Conservation (phyloP, 1,284 basidiomycete genomes). For the Moesziomyces sp. region DNA sequence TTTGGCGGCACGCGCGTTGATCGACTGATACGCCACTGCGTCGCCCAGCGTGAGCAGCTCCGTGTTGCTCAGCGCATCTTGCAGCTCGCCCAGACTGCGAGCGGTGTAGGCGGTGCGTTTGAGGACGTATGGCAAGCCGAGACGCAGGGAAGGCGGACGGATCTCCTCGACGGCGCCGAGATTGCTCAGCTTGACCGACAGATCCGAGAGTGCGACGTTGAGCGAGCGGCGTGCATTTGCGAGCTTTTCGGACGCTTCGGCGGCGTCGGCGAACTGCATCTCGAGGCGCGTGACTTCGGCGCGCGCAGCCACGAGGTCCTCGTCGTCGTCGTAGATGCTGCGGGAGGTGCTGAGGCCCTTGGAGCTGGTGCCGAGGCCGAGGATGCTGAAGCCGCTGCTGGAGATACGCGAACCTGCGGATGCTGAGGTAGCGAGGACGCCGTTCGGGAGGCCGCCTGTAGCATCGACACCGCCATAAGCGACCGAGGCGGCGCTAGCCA, state of each 20-base stretch:
- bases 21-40: constrained; percentile 58
- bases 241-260: constrained; percentile 47
- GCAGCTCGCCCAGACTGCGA: constrained; percentile 38
- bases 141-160: constrained; percentile 28
- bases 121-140: constrained; percentile 43
- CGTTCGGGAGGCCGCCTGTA: constrained; percentile 48
- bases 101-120: constrained; percentile 39
- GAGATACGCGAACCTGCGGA: constrained; percentile 28
- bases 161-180: constrained; percentile 49
- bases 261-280: constrained; percentile 58
- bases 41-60: constrained; percentile 53
- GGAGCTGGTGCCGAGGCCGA: constrained; percentile 38
- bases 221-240: constrained; percentile 39
- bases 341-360: constrained; percentile 50
- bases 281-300: constrained; percentile 61
- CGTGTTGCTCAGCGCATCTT: constrained; percentile 40
- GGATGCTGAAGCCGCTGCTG: constrained; percentile 40
- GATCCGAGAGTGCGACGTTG: constrained; percentile 23
- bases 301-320: constrained; percentile 55
- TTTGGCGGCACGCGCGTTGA: constrained; percentile 60
- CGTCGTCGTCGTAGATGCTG: constrained; percentile 57
- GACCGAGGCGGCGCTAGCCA: constrained; percentile 47
- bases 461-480: constrained; percentile 47
- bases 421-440: constrained; percentile 51
- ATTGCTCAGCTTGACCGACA: constrained; percentile 44